A percentile compares a stretch with the other conserved stretches of the same genome.
Evolutionary conservation across 345 rosid species (phyloP).

Genomic region (Eucalyptus curtisii): DNA sequence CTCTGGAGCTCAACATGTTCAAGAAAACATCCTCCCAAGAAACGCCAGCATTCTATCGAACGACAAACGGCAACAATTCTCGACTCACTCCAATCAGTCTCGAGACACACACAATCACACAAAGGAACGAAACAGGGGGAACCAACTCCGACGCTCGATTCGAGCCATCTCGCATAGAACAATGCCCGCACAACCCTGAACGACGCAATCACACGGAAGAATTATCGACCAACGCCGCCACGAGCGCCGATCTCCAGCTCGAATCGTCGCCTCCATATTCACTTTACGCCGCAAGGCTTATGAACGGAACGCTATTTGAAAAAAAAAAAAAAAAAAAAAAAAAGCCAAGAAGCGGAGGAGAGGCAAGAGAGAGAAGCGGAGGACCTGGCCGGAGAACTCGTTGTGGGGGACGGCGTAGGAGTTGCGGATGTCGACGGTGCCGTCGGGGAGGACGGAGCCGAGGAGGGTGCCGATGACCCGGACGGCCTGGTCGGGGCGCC

Average conservation of each 20-base stretch:
- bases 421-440: slow-evolving; percentile 88
- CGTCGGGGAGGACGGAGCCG: slow-evolving; percentile 77
- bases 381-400: slow-evolving; percentile 82
- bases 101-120: neutral
- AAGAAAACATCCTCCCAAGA: neutral
- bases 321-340: neutral
- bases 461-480: slow-evolving; percentile 96
- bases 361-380: fast-evolving
- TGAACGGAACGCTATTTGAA: neutral
- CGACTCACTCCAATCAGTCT: neutral
- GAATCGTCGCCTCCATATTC: neutral
- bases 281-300: neutral
- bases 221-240: too few relatives aligned
- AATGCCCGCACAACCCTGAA: neutral
- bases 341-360: neutral
- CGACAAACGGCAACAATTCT: neutral
- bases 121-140: neutral
- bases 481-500: slow-evolving; percentile 91
- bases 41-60: neutral
- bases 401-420: slow-evolving; percentile 97
- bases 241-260: neutral
- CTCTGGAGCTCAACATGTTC: neutral
- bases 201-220: neutral
- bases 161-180: neutral
- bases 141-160: neutral